Conservation (phyloP, 306 rosid genomes). For the Benincasa hispida region DNA sequence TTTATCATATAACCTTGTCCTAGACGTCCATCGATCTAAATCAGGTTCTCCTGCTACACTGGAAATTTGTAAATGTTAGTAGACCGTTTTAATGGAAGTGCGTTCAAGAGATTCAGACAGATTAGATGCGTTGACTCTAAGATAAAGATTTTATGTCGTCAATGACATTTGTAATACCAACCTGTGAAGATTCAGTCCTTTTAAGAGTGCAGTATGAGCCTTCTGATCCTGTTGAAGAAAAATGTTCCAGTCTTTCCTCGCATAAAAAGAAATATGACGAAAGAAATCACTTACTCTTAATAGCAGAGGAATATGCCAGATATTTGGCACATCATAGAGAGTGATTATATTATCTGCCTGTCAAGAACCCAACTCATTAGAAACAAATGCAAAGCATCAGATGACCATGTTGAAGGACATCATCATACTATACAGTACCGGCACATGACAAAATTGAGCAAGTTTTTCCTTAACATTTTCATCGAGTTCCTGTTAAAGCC, state of each 20-base stretch:
- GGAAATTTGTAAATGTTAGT: constrained; percentile 2
- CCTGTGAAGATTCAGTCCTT: constrained; percentile 33
- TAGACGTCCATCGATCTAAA: constrained; percentile 32
- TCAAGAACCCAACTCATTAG: constrained; percentile 12
- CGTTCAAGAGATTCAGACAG: background rate
- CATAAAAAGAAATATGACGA: background rate
- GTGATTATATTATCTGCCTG: constrained; percentile 70
- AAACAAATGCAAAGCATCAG: background rate
- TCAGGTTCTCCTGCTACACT: constrained; percentile 26
- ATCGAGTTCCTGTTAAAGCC: constrained; percentile 44
- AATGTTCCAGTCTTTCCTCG: background rate
- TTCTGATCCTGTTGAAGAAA: constrained; percentile 28
- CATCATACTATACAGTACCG: constrained; percentile 29
- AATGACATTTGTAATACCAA: constrained; percentile 7
- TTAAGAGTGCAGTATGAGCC: constrained; percentile 36
- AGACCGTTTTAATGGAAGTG: background rate
- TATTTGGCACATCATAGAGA: constrained; percentile 90
- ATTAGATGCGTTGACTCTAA: background rate
- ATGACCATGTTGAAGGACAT: background rate
- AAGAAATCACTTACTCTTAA: constrained; percentile 42
- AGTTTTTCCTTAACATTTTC: constrained; percentile 68
- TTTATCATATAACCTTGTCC: constrained; percentile 23
- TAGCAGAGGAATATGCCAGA: constrained; percentile 91
- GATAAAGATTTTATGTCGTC: background rate
- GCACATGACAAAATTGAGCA: constrained; percentile 91